Percentiles rank a stretch among this genome's conserved stretches.
These are phyloP conservation scores for Penicillium sp. DNA, from an alignment of 2,329 filamentous ascomycete genomes.

Conservation along the genomic window DNA sequence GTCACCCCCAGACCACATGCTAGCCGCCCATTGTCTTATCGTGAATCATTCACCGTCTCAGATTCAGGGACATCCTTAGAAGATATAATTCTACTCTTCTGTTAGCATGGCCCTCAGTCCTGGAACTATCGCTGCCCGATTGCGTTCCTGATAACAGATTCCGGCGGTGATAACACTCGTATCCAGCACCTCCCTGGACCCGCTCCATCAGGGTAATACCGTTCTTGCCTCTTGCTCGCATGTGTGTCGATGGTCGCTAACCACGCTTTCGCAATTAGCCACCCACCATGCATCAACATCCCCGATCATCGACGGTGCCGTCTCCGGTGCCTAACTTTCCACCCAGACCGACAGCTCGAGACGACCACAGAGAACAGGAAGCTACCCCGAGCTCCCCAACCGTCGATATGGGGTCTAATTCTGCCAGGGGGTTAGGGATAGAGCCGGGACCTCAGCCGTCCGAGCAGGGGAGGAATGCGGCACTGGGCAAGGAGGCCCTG, in stretches of 20 bases:
- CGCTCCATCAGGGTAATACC: conserved; percentile 18
- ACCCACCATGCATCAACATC: conserved; percentile 80
- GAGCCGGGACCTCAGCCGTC: conserved; percentile 48
- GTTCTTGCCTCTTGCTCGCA: neutral
- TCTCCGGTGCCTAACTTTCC: conserved; percentile 71
- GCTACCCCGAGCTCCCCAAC: conserved; percentile 54
- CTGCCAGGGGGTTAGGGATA: conserved; percentile 51
- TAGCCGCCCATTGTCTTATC: conserved; percentile 11
- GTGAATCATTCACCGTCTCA: conserved; percentile 16
- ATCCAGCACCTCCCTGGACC: conserved; percentile 5
- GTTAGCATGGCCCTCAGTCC: conserved; percentile 43
- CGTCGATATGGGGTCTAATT: conserved; percentile 51
- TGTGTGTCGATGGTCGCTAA: neutral
- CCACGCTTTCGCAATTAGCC: neutral
- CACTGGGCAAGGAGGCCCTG: conserved; percentile 64
- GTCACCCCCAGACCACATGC: conserved; percentile 9
- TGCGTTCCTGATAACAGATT: conserved; percentile 36
- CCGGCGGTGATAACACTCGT: conserved; percentile 19
- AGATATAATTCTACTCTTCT: conserved; percentile 10
- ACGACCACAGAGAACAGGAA: conserved; percentile 69
- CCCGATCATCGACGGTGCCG: conserved; percentile 63
- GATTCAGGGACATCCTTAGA: neutral
- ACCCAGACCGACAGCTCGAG: conserved; percentile 68
- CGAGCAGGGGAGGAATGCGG: conserved; percentile 42
- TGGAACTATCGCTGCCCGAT: conserved; percentile 30